Percentiles rank a stretch among this genome's conserved stretches.
These are phyloP conservation scores for Dothideomycetes sp. DNA, from an alignment of 2,329 filamentous ascomycete species.

Conservation along the genomic window DNA sequence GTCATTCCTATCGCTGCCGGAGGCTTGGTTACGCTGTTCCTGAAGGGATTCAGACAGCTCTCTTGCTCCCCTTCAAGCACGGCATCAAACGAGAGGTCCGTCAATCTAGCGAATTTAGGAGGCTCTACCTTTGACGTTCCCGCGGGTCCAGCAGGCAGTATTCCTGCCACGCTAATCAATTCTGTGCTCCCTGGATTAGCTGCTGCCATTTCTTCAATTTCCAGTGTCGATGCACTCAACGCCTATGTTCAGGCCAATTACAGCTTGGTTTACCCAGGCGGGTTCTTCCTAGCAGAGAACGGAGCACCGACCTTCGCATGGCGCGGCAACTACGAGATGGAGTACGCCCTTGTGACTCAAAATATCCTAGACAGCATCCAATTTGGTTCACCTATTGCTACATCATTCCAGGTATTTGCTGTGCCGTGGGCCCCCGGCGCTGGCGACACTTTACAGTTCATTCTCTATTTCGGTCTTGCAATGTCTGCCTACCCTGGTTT, in stretches of 20 bases:
- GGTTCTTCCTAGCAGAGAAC: slow-evolving; percentile 56
- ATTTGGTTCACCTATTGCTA: slow-evolving; percentile 59
- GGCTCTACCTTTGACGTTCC: slow-evolving; percentile 27
- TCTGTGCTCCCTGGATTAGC: slow-evolving; percentile 20
- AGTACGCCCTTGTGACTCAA: slow-evolving; percentile 64
- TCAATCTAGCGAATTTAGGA: slow-evolving; percentile 19
- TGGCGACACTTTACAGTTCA: slow-evolving; percentile 66
- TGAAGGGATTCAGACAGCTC: slow-evolving; percentile 48
- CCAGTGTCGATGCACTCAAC: slow-evolving; percentile 61
- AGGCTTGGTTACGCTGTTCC: slow-evolving; percentile 67
- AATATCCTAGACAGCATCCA: slow-evolving; percentile 82
- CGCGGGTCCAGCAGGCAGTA: slow-evolving; percentile 29
- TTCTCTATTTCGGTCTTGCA: slow-evolving; percentile 72
- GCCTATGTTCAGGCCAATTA: slow-evolving; percentile 54
- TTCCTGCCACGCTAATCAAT: slow-evolving; percentile 26
- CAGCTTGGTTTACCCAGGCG: slow-evolving; percentile 64
- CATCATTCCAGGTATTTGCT: slow-evolving; percentile 66
- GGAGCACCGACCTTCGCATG: slow-evolving; percentile 60
- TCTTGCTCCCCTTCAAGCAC: slow-evolving; percentile 34
- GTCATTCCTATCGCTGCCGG: slow-evolving; percentile 71
- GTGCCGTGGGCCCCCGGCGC: slow-evolving; percentile 59
- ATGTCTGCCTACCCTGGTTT: slow-evolving; percentile 74
- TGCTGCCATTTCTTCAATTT: slow-evolving; percentile 42
- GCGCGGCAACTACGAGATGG: slow-evolving; percentile 54
- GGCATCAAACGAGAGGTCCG: neutral